Percentiles rank a stretch among this genome's conserved stretches.
Conservation (phyloP, 2,329 filamentous ascomycete species). For the Hypoxylon sp. region DNA sequence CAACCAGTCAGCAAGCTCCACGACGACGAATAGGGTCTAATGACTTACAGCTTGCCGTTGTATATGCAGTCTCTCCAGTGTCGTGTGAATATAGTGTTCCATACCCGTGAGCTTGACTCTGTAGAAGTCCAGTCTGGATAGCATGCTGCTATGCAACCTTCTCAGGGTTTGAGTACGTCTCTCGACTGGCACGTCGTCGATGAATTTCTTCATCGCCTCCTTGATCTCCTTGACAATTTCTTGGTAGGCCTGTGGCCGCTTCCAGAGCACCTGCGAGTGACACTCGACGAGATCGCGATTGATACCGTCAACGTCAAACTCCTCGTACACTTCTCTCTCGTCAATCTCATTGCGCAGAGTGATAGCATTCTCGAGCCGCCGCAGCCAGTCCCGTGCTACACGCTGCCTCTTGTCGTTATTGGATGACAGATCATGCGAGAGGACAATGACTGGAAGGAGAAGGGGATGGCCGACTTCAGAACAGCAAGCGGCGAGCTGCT, state of each 20-base stretch:
- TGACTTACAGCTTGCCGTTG: constrained; percentile 65
- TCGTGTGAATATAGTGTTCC: constrained; percentile 69
- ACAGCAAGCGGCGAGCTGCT: constrained; percentile 59
- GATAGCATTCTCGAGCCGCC: constrained; percentile 67
- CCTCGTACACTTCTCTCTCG: constrained; percentile 60
- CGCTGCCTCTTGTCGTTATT: constrained; percentile 68
- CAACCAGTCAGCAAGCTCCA: constrained; percentile 15
- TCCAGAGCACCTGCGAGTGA: constrained; percentile 68
- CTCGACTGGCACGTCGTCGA: constrained; percentile 37
- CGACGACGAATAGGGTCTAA: neutral
- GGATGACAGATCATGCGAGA: constrained; percentile 64
- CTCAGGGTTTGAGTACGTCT: constrained; percentile 32
- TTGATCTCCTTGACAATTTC: constrained; percentile 61
- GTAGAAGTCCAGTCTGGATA: constrained; percentile 65
- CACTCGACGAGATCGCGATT: constrained; percentile 70
- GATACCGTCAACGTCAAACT: constrained; percentile 65
- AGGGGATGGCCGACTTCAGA: constrained; percentile 64
- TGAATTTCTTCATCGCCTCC: constrained; percentile 56
- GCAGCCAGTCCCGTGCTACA: constrained; percentile 68
- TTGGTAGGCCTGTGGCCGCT: constrained; percentile 67
- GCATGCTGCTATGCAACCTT: constrained; percentile 60
- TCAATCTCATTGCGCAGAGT: constrained; percentile 68
- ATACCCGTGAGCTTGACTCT: constrained; percentile 66
- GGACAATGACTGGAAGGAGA: constrained; percentile 65
- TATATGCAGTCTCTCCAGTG: constrained; percentile 66